These are phyloP conservation scores for Filobasidium floriforme DNA, from an alignment of 768 basidiomycete genomes.

Conservation along the genomic window DNA sequence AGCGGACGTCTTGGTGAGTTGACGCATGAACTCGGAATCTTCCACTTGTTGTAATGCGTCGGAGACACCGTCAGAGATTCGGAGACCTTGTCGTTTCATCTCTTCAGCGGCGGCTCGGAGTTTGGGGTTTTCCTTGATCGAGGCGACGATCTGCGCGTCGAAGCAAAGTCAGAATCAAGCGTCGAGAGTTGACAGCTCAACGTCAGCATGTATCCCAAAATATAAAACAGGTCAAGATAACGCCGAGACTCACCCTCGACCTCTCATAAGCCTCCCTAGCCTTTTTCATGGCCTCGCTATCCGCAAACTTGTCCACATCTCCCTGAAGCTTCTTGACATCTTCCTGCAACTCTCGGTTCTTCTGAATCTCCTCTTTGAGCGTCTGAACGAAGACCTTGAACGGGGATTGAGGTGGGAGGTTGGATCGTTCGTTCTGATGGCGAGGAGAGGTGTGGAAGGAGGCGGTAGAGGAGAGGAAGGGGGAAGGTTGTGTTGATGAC, in stretches of 20 bases:
- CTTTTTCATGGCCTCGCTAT: slow-evolving; percentile 89
- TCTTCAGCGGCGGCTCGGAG: slow-evolving; percentile 89
- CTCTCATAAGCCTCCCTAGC: slow-evolving; percentile 88
- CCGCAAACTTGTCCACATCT: slow-evolving; percentile 93
- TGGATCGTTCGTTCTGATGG: slow-evolving; percentile 15
- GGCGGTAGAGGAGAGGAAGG: background rate
- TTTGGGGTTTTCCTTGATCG: slow-evolving; percentile 91
- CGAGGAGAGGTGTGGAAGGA: slow-evolving; percentile 17
- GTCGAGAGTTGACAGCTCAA: too few species aligned
- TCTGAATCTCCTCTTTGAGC: slow-evolving; percentile 79
- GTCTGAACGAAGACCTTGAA: slow-evolving; percentile 96
- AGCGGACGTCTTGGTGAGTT: slow-evolving; percentile 79
- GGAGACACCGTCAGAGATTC: slow-evolving; percentile 85
- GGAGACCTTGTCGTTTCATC: slow-evolving; percentile 76
- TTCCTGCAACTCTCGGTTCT: slow-evolving; percentile 89
- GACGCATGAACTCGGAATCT: slow-evolving; percentile 74
- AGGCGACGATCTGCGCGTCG: slow-evolving; percentile 65
- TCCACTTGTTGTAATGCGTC: slow-evolving; percentile 90
- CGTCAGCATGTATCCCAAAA: too few species aligned
- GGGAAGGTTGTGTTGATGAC: background rate
- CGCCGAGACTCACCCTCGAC: slow-evolving; percentile 75
- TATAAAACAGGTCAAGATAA: too few species aligned
- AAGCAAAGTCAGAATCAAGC: background rate
- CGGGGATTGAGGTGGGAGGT: slow-evolving; percentile 57
- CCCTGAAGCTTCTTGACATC: slow-evolving; percentile 96